phyloP scores from a whole-genome alignment of 2,329 filamentous ascomycete genomes.

The Aspergillus brasiliensis region DNA sequence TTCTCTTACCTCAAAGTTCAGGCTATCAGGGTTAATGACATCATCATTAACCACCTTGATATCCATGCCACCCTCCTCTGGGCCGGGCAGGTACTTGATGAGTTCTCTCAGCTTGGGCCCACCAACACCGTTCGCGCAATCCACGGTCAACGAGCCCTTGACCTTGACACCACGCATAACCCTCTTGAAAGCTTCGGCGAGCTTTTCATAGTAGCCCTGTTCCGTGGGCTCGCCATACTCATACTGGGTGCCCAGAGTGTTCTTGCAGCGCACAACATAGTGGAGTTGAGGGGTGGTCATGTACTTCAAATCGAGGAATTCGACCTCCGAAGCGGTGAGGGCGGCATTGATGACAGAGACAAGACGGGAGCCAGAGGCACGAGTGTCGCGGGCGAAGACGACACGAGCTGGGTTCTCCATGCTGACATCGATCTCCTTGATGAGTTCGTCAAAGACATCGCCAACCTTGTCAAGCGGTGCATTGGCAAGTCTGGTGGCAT shows the following conservation, averaged over 20 bases:
- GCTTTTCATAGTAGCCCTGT: constrained; percentile 92
- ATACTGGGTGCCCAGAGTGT: constrained; percentile 84
- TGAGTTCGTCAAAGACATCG: constrained; percentile 74
- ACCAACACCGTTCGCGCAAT: constrained; percentile 96
- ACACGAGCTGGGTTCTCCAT: constrained; percentile 72
- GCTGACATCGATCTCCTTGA: constrained; percentile 75
- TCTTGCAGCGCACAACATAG: constrained; percentile 91
- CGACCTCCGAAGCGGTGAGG: constrained; percentile 72
- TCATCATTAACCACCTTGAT: constrained; percentile 92
- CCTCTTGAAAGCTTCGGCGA: constrained; percentile 78
- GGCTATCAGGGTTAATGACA: constrained; percentile 80
- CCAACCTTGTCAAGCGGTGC: constrained; percentile 73
- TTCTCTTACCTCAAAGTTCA: constrained; percentile 77
- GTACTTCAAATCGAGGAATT: constrained; percentile 82
- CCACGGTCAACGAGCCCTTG: constrained; percentile 75
- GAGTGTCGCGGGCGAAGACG: constrained; percentile 88
- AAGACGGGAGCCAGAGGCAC: constrained; percentile 84
- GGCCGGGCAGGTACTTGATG: constrained; percentile 75
- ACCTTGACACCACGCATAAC: constrained; percentile 78
- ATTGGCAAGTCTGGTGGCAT: constrained; percentile 89
- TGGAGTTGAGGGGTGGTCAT: constrained; percentile 97
- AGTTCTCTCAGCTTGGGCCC: constrained; percentile 87
- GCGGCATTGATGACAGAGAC: constrained; percentile 78
- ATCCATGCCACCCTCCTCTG: constrained; percentile 69
- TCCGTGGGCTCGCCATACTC: constrained; percentile 89